Conservation (phyloP, 2,329 filamentous ascomycete genomes). For the Eutypa lata region DNA sequence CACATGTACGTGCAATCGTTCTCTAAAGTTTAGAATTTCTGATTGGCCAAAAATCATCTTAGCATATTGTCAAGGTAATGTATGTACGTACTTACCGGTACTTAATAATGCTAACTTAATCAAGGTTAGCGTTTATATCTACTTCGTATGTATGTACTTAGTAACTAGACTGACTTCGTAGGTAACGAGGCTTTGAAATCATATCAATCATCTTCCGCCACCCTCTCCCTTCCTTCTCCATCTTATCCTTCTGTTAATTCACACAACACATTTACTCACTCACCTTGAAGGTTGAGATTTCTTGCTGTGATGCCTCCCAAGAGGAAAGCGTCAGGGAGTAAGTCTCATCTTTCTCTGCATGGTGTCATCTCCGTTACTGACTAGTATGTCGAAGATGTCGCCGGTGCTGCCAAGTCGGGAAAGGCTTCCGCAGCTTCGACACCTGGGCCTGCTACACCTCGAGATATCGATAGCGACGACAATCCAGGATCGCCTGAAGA, state of each 20-base stretch:
- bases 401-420: conserved; percentile 51
- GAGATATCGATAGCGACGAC: conserved; percentile 54
- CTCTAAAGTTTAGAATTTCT: not conserved
- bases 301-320: conserved; percentile 61
- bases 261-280: not conserved
- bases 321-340: conserved; percentile 61
- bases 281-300: conserved; percentile 2
- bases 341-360: conserved; percentile 18
- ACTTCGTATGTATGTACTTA: too few species aligned
- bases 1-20: too few species aligned
- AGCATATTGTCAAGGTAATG: too few species aligned
- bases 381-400: conserved; percentile 38
- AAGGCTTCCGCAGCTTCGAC: conserved; percentile 57
- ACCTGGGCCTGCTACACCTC: conserved; percentile 58
- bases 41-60: too few species aligned
- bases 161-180: too few species aligned
- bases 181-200: not conserved
- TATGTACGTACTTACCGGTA: too few species aligned
- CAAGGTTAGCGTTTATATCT: too few species aligned
- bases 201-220: not conserved
- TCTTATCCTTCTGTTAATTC: too few species aligned
- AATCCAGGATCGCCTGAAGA: conserved; percentile 38
- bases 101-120: too few species aligned
- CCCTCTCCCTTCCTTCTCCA: not conserved
- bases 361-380: conserved; percentile 15